Evolutionary conservation across 78 protist species (phyloP).

Genomic region (Creolimax fragrantissima): DNA sequence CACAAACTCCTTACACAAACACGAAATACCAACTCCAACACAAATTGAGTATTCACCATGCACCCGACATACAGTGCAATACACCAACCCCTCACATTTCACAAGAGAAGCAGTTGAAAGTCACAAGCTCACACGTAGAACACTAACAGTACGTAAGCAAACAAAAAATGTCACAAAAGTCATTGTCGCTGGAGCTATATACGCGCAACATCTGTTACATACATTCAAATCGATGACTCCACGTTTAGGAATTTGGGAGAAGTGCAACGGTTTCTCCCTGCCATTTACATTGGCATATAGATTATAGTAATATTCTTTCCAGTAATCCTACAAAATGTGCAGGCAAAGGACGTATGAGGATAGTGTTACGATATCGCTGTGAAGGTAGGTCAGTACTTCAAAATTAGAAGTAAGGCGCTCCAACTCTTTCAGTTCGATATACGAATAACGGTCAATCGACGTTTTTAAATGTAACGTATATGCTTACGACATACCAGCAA

Average conservation of each 20-base stretch:
- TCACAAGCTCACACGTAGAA: no score
- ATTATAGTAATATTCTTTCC: neutral
- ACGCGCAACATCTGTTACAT: no score
- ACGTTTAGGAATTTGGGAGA: neutral
- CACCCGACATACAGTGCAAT: no score
- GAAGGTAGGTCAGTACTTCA: neutral
- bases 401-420: neutral
- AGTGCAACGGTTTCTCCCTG: neutral
- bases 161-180: no score
- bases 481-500: slow-evolving; percentile 26
- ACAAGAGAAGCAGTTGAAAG: no score
- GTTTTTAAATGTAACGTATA: no score
- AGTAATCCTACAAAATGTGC: neutral
- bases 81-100: no score
- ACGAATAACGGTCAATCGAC: neutral
- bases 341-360: neutral
- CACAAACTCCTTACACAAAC: no score
- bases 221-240: neutral
- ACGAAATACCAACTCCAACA: no score
- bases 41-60: no score
- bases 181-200: no score
- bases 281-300: neutral
- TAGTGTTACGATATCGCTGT: neutral
- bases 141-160: no score
- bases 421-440: neutral